Conservation (phyloP, 345 rosid species). For the Firmiana major region DNA sequence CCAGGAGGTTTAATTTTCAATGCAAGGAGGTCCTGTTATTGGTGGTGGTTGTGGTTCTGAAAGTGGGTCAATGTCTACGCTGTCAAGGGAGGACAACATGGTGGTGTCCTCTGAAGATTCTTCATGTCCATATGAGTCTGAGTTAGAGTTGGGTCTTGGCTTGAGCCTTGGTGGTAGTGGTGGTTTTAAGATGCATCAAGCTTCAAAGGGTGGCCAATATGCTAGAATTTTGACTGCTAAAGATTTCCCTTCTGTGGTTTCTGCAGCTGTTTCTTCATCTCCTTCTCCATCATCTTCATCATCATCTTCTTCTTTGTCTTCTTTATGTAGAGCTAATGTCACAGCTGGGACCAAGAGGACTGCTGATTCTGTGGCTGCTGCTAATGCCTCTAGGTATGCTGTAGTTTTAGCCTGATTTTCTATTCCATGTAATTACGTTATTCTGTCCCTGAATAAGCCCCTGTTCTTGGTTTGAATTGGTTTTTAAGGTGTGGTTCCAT, state of each 20-base stretch:
- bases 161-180: constrained; percentile 49
- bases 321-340: constrained; percentile 44
- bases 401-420: not conserved
- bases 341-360: constrained; percentile 59
- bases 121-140: constrained; percentile 57
- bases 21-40: constrained; percentile 3
- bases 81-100: constrained; percentile 50
- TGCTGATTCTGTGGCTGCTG: constrained; percentile 57
- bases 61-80: constrained; percentile 43
- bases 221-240: constrained; percentile 54
- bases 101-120: constrained; percentile 76
- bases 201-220: constrained; percentile 26
- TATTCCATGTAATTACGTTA: not conserved
- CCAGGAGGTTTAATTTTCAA: not conserved
- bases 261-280: constrained; percentile 22
- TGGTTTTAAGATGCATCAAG: constrained; percentile 27
- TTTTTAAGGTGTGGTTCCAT: not conserved
- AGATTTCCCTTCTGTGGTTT: constrained; percentile 41
- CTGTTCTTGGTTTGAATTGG: not conserved
- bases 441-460: not conserved
- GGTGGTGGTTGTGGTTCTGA: constrained; percentile 24
- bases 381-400: constrained; percentile 48
- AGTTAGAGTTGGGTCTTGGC: constrained; percentile 60
- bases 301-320: constrained; percentile 42
- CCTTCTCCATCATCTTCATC: constrained; percentile 17